These are phyloP conservation scores for Stephania japonica DNA, from an alignment of 164 flowering plant genomes.

Conservation along the genomic window DNA sequence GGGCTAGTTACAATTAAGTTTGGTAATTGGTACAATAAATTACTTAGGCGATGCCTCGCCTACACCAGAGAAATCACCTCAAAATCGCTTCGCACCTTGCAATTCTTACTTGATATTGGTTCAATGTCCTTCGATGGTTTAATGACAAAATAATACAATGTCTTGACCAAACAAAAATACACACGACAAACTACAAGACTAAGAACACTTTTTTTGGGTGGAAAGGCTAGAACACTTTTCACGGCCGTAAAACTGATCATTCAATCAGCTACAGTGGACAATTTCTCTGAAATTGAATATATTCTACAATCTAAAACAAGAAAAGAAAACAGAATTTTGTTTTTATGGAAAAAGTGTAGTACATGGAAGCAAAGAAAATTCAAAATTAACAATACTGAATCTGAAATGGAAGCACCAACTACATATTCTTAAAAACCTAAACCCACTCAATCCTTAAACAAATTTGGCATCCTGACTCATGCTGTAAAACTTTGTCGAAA, in stretches of 20 bases:
- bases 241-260: neutral
- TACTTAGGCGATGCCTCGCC: too few species aligned
- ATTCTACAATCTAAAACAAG: slow-evolving; percentile 11
- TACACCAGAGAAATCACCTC: too few species aligned
- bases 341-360: slow-evolving; percentile 4
- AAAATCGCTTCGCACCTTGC: too few species aligned
- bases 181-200: neutral
- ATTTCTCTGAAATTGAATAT: neutral
- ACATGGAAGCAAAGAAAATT: slow-evolving; percentile 4
- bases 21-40: too few species aligned
- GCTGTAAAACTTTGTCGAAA: slow-evolving; percentile 4
- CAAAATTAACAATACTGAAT: slow-evolving; percentile 7
- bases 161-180: too few species aligned
- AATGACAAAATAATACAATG: too few species aligned
- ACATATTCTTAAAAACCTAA: slow-evolving; percentile 3
- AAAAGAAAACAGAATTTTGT: slow-evolving; percentile 14
- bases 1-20: too few species aligned
- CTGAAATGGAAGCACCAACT: neutral
- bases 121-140: too few species aligned
- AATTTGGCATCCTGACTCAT: slow-evolving; percentile 1
- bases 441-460: slow-evolving; percentile 1
- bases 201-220: neutral
- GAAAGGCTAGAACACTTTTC: neutral
- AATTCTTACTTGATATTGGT: too few species aligned
- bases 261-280: neutral